phyloP scores from a whole-genome alignment of 2,329 filamentous ascomycete species.

The Aspergillus awamori region DNA sequence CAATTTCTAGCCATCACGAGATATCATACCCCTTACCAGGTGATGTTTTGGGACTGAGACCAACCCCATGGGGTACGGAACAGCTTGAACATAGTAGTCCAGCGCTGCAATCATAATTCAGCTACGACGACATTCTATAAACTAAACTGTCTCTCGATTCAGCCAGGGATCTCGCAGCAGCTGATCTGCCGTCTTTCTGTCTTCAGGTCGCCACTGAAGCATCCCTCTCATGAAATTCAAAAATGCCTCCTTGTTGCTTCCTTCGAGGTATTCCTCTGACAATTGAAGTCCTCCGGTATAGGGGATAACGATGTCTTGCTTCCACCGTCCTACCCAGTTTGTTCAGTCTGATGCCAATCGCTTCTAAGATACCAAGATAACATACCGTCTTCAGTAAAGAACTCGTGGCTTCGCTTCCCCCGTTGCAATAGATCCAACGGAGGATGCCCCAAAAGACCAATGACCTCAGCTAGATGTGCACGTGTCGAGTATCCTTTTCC shows the following conservation, averaged over 20 bases:
- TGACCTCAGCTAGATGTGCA: conserved; percentile 51
- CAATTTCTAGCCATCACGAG: no score
- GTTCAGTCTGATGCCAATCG: not conserved
- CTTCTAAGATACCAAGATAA: no score
- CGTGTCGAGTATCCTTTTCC: conserved; percentile 40
- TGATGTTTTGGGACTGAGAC: not conserved
- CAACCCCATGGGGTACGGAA: not conserved
- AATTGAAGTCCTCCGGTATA: conserved; percentile 16
- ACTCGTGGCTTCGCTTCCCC: conserved; percentile 41
- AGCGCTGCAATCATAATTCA: no score
- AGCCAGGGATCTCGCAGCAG: conserved; percentile 24
- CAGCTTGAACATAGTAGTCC: not conserved
- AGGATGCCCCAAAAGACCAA: conserved; percentile 48
- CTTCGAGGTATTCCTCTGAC: conserved; percentile 23
- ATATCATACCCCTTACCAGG: not conserved
- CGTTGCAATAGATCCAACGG: conserved; percentile 39
- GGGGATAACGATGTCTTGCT: conserved; percentile 23
- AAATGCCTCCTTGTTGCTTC: conserved; percentile 22
- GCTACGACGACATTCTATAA: no score
- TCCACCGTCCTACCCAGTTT: conserved; percentile 21
- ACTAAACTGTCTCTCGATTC: conserved; percentile 1
- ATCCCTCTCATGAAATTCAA: conserved; percentile 21
- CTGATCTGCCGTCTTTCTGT: conserved; percentile 23
- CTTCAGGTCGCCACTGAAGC: conserved; percentile 25
- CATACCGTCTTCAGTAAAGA: conserved; percentile 46